Base-by-base conservation (phyloP, 1,284 basidiomycete genomes). In the Peniophora sp. region DNA sequence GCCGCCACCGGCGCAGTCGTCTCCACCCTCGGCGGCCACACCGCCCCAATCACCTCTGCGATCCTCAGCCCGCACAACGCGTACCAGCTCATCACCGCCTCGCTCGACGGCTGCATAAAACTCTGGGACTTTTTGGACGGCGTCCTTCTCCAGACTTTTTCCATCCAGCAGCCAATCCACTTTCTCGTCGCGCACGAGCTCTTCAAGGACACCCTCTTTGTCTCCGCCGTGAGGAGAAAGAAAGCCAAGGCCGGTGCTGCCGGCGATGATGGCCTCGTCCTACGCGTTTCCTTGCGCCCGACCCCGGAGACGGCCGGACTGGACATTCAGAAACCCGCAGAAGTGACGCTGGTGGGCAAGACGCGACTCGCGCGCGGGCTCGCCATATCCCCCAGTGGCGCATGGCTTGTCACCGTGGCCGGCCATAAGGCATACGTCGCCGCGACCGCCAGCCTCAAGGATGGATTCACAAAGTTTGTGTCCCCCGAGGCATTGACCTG, bases 71-170 rank as follows among this genome's bases (percentile, higher is more conserved):
- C 96, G 3, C 78, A 84, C 56, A 97, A 97, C 67, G 75, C 84
- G 15, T 88, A 94, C 54, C 96, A 98, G 65, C 71, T 98, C 52
- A 81, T 97, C 58, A 93, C 92, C 9, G 84, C 84, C 27, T 92
- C 92, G 2, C 65, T 86, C 49, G 89, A 95, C 60, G 96, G 95
- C 11, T 79, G 77, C 23, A 68, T 98, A 57, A 84, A 91, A 64
- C 72, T 96, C 11, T 98, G 96, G 96, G 93, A 98, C 69, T 96
- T 90, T 65, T 72, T 96, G 48, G 94, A 97, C 56, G 94, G 86
- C 1, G 73, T 78, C 3, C 70, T 97, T 14, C 72, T 97, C 51
- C 82, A 85, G 55, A 88, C 84, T 1, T 78, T 95, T 51, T 72
- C 79, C 52, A 61, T 90, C 42, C 76, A 75, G 41, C 79, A 86